Conservation (phyloP, 2,329 filamentous ascomycete species). For the Alternaria sp. region DNA sequence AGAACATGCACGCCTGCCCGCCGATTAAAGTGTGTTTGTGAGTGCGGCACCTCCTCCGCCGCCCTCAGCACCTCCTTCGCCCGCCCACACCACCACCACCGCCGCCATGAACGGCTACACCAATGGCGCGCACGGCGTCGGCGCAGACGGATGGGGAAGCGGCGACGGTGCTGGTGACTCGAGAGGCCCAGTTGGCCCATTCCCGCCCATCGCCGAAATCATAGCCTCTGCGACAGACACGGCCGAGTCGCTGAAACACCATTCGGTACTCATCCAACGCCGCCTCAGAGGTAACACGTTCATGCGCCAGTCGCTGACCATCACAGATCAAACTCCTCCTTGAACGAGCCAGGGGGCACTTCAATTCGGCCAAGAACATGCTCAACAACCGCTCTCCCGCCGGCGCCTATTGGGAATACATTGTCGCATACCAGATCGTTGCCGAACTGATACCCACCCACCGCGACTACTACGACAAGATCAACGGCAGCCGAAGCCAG, state of each 20-base stretch:
- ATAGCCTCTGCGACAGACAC: constrained; percentile 48
- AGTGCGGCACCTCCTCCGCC: constrained; percentile 49
- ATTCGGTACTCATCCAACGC: constrained; percentile 31
- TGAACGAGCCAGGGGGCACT: constrained; percentile 49
- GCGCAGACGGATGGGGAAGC: constrained; percentile 32
- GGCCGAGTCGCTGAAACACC: constrained; percentile 36
- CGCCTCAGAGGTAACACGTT: neutral
- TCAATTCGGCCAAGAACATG: constrained; percentile 62
- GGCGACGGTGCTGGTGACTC: constrained; percentile 32
- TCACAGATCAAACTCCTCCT: constrained; percentile 51
- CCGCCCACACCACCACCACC: constrained; percentile 20
- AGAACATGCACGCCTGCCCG: constrained; percentile 34
- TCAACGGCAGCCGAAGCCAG: constrained; percentile 62
- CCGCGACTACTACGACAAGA: constrained; percentile 69
- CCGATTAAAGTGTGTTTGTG: constrained; percentile 41
- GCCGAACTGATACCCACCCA: constrained; percentile 78
- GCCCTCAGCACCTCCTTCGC: constrained; percentile 30
- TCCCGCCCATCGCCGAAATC: constrained; percentile 54
- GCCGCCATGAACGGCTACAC: constrained; percentile 44
- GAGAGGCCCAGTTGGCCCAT: constrained; percentile 28
- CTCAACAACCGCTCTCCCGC: constrained; percentile 60
- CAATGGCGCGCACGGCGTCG: constrained; percentile 29
- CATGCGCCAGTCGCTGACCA: constrained; percentile 19
- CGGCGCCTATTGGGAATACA: constrained; percentile 80
- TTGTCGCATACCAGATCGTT: constrained; percentile 80